Evolutionary conservation across 2,329 filamentous ascomycete species (phyloP), one percentile per base, ranked within the genome.

Genomic region (Spiromastix sp.): DNA sequence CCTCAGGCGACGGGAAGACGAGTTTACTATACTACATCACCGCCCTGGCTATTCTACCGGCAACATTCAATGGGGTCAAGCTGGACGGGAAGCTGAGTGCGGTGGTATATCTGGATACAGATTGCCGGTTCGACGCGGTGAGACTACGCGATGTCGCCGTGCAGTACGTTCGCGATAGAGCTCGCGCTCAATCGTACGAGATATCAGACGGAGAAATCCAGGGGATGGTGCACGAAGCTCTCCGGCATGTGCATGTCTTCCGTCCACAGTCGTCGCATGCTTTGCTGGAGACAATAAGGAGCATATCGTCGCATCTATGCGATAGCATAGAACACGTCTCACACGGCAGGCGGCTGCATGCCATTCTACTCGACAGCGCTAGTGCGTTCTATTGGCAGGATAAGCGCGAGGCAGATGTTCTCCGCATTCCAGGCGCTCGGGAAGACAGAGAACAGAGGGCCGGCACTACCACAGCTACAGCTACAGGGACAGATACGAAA

Each of bases 161-260:
- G 11, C 48, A 45, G 2, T 46, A 59, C n/a, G 32, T 60, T 21
- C 31, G 18, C 4, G 35, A 32, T 16, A 35, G 17, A 17, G 27
- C 29, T 2, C 27, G 38, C 13, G 17, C 34, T 8, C 39, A 40
- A 7, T 21, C 13, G 3, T 8, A 10, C 7, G 16, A 16, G 20
- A 6, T n/a, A 8, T 10, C n/a, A 8, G 22, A 16, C 9, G 29
- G n/a, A 16, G 20, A 13, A n/a, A 11, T 21, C 3, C 15, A n/a
- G 11, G 15, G 39, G 8, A 26, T 52, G 2, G 47, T 73, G 10
- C 40, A 44, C n/a, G 44, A 44, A 15, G 54, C 61, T 3, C 56
- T 80, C 0, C 47, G 56, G 18, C 74, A 79, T 46, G 52, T 79
- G 24, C 74, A 79, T 49, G 59, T 79, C 41, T 71, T 77, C 55